phyloP scores from a whole-genome alignment of 1,139 yeast genomes.

The Debaryomyces sp. region DNA sequence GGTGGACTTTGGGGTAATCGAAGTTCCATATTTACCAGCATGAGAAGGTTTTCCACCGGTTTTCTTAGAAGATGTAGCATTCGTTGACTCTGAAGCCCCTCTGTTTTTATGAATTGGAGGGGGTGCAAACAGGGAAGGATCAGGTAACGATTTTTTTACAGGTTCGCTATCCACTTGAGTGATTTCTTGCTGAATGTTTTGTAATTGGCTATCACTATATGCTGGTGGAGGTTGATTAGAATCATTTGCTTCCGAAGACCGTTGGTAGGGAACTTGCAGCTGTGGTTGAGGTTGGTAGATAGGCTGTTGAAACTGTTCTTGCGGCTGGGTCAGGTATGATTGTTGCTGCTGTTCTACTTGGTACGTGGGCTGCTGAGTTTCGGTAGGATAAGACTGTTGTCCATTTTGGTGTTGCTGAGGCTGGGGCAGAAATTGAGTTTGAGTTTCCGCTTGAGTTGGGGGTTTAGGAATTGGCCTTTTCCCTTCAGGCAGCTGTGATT shows the following conservation, averaged over 20 bases:
- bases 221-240: background rate
- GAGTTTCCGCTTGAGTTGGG: constrained; percentile 10
- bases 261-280: background rate
- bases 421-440: constrained; percentile 9
- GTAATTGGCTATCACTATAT: background rate
- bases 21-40: constrained; percentile 1
- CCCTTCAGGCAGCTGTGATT: background rate
- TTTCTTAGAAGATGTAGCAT: background rate
- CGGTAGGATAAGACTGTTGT: constrained; percentile 6
- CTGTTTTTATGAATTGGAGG: constrained; percentile 41
- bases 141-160: constrained; percentile 16
- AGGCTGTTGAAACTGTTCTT: constrained; percentile 6
- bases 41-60: background rate
- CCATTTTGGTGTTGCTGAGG: constrained; percentile 7
- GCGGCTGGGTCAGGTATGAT: constrained; percentile 6
- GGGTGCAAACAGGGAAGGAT: constrained; percentile 43
- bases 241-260: background rate
- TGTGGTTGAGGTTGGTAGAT: constrained; percentile 10
- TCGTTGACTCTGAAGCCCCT: constrained; percentile 11
- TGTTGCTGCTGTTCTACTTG: constrained; percentile 10
- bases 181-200: background rate
- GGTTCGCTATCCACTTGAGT: background rate
- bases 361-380: constrained; percentile 6
- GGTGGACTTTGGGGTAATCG: constrained; percentile 14
- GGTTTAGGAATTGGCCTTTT: background rate